Evolutionary conservation across 1,284 basidiomycete species (phyloP).

Genomic region (Wolfiporia cocos): DNA sequence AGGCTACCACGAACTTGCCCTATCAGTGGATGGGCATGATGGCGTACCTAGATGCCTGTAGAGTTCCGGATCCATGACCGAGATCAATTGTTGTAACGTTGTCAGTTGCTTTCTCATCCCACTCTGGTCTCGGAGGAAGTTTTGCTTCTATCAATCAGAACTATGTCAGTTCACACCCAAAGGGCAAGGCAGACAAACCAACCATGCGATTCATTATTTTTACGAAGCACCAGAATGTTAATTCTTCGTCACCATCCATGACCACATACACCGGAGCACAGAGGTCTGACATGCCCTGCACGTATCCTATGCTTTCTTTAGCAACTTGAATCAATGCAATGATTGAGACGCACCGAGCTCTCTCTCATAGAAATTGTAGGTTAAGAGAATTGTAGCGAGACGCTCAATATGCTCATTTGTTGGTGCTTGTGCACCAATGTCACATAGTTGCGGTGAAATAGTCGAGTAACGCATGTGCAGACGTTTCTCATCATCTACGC

Average conservation of each 20-base stretch:
- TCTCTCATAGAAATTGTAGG: slow-evolving; percentile 89
- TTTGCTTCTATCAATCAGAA: slow-evolving; percentile 61
- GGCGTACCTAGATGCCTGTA: slow-evolving; percentile 79
- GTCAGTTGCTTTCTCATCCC: slow-evolving; percentile 95
- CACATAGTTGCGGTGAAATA: slow-evolving; percentile 63
- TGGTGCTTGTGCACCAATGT: slow-evolving; percentile 78
- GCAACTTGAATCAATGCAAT: slow-evolving; percentile 5
- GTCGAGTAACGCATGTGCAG: slow-evolving; percentile 47
- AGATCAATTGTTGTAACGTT: slow-evolving; percentile 86
- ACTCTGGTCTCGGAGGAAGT: slow-evolving; percentile 94
- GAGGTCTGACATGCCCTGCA: slow-evolving; percentile 97
- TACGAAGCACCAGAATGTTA: slow-evolving; percentile 95
- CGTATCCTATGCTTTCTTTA: slow-evolving; percentile 67
- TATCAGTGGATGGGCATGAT: no score
- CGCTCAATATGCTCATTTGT: slow-evolving; percentile 84
- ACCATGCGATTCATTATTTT: slow-evolving; percentile 95
- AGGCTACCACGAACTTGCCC: no score
- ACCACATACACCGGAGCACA: slow-evolving; percentile 93
- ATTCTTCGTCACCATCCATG: slow-evolving; percentile 81
- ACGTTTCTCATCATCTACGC: slow-evolving; percentile 47
- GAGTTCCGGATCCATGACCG: slow-evolving; percentile 90
- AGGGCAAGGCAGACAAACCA: slow-evolving; percentile 17
- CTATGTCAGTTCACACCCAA: background rate
- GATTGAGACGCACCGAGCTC: slow-evolving; percentile 62
- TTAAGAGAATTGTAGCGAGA: slow-evolving; percentile 79